These are phyloP conservation scores for Coniochaeta sp. DNA, from an alignment of 2,329 filamentous ascomycete species.

Conservation along the genomic window DNA sequence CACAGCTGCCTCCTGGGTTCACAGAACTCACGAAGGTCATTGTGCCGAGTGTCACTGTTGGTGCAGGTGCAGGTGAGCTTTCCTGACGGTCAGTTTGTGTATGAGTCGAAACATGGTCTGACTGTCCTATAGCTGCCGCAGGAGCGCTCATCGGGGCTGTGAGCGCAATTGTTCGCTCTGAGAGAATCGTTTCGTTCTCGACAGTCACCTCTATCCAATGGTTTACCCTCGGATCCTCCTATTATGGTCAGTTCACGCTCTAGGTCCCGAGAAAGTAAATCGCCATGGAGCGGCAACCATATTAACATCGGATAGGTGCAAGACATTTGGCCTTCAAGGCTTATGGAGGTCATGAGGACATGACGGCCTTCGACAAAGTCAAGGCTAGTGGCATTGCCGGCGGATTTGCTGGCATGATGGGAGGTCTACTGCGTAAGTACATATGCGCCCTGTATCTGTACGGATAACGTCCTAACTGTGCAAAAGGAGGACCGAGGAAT, in stretches of 20 bases:
- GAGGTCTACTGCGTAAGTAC: constrained; percentile 43
- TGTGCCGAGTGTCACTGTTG: constrained; percentile 48
- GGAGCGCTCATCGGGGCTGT: constrained; percentile 59
- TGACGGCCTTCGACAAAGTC: constrained; percentile 51
- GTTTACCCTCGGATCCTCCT: constrained; percentile 69
- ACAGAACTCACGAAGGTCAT: constrained; percentile 36
- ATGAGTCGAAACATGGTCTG: not conserved
- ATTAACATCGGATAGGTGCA: constrained; percentile 30
- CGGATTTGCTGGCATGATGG: constrained; percentile 57
- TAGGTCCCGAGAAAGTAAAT: not conserved
- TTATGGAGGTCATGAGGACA: constrained; percentile 41
- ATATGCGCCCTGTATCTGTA: not conserved
- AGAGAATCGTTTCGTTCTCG: constrained; percentile 62
- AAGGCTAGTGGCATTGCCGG: constrained; percentile 66
- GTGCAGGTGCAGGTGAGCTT: constrained; percentile 46
- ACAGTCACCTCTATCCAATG: constrained; percentile 70
- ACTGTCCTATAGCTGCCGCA: constrained; percentile 17
- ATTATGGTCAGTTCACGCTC: constrained; percentile 51
- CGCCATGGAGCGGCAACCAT: not conserved
- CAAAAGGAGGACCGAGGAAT: constrained; percentile 41
- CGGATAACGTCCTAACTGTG: constrained; percentile 6
- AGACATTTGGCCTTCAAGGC: constrained; percentile 37
- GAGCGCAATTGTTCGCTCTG: constrained; percentile 63
- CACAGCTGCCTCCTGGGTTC: constrained; percentile 30
- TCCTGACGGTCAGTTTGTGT: not conserved